These are phyloP conservation scores for Sphaerulina vaccinii DNA, from an alignment of 2,329 filamentous ascomycete genomes.

Conservation along the genomic window DNA sequence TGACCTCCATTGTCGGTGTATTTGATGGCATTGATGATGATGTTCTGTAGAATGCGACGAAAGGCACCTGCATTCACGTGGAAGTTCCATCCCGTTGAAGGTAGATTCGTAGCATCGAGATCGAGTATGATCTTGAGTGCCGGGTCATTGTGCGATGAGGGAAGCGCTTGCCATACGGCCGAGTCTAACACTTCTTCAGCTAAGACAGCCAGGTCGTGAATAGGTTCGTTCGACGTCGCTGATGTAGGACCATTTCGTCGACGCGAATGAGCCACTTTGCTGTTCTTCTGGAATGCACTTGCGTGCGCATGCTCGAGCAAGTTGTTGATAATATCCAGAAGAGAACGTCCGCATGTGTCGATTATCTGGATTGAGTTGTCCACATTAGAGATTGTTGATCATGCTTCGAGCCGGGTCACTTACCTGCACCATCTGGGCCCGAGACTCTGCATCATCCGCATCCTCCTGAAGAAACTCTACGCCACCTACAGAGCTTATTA, in stretches of 20 bases:
- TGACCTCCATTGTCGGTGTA: constrained; percentile 39
- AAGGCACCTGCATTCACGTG: constrained; percentile 46
- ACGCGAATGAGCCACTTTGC: background rate
- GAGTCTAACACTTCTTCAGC: constrained; percentile 18
- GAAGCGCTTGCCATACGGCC: background rate
- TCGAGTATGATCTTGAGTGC: constrained; percentile 48
- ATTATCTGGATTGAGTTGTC: too few species aligned
- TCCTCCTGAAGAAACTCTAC: constrained; percentile 51
- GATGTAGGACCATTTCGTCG: background rate
- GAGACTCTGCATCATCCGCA: constrained; percentile 30
- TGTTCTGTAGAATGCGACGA: constrained; percentile 45
- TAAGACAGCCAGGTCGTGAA: constrained; percentile 10
- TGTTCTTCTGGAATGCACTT: background rate
- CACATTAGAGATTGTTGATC: too few species aligned
- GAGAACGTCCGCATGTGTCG: constrained; percentile 50
- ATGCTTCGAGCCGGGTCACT: too few species aligned
- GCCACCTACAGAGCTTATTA: too few species aligned
- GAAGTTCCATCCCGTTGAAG: constrained; percentile 41
- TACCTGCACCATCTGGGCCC: constrained; percentile 49
- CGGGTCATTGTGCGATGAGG: background rate
- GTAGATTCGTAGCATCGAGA: constrained; percentile 28
- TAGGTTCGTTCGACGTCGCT: constrained; percentile 4
- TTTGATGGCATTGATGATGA: constrained; percentile 50
- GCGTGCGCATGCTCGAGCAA: constrained; percentile 38
- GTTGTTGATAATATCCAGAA: constrained; percentile 49